phyloP scores from a whole-genome alignment of 2,329 filamentous ascomycete genomes.

The Lachnellula arida region DNA sequence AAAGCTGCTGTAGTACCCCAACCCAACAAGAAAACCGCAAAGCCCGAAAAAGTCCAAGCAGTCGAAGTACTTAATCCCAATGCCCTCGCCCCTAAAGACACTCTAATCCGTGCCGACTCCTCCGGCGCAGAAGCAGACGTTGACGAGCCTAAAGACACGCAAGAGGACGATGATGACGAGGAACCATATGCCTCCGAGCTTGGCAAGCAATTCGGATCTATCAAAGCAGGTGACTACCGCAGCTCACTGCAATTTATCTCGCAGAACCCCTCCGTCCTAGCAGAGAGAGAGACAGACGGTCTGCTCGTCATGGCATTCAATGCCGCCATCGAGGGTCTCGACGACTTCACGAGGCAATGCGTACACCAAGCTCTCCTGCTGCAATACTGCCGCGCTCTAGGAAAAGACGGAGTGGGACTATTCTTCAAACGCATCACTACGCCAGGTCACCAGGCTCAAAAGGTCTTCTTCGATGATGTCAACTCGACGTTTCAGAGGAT shows the following conservation, averaged over 20 bases:
- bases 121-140: slow-evolving; percentile 57
- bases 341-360: slow-evolving; percentile 75
- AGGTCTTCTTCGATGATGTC: slow-evolving; percentile 90
- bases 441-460: slow-evolving; percentile 81
- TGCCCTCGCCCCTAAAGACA: slow-evolving; percentile 37
- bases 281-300: slow-evolving; percentile 84
- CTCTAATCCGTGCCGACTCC: slow-evolving; percentile 32
- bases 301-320: slow-evolving; percentile 91
- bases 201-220: slow-evolving; percentile 76
- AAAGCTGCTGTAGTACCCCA: slow-evolving; percentile 44
- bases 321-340: slow-evolving; percentile 69
- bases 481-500: slow-evolving; percentile 83
- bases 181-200: slow-evolving; percentile 71
- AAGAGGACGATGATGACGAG: slow-evolving; percentile 60
- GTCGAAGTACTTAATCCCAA: slow-evolving; percentile 75
- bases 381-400: slow-evolving; percentile 90
- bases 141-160: slow-evolving; percentile 45
- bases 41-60: slow-evolving; percentile 44
- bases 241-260: slow-evolving; percentile 71
- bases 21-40: slow-evolving; percentile 32
- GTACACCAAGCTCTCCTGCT: slow-evolving; percentile 90
- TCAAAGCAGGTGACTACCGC: slow-evolving; percentile 70
- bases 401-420: slow-evolving; percentile 78
- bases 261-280: slow-evolving; percentile 71
- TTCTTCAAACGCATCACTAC: slow-evolving; percentile 98